A percentile compares a stretch with the other conserved stretches of the same genome.
These are phyloP conservation scores for Globisporangium cylindrosporum DNA, from an alignment of 352 stramenopile species.

Conservation along the genomic window DNA sequence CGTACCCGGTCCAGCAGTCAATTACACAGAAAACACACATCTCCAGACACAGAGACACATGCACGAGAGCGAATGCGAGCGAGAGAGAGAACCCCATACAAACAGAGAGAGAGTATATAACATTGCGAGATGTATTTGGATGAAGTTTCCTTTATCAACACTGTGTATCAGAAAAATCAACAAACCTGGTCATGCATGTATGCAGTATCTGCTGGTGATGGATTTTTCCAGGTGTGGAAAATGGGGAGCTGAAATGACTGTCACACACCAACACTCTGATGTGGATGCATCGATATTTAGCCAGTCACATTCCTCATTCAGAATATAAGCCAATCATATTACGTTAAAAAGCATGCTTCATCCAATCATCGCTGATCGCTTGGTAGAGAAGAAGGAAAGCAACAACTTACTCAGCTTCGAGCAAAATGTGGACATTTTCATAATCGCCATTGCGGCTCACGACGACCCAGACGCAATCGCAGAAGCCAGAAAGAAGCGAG, in stretches of 20 bases:
- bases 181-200: too few species aligned
- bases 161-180: neutral
- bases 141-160: neutral
- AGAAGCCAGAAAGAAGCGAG: neutral
- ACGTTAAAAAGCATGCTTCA: neutral
- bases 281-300: neutral
- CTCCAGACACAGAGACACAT: neutral
- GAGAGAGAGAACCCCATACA: neutral
- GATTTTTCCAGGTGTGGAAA: neutral
- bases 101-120: slow-evolving; percentile 2
- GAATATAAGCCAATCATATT: neutral
- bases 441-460: neutral
- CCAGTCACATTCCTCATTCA: neutral
- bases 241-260: slow-evolving; percentile 1
- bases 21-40: slow-evolving; percentile 3
- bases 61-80: neutral
- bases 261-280: slow-evolving; percentile 10
- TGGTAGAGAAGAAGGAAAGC: neutral
- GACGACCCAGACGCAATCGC: neutral
- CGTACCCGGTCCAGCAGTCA: neutral
- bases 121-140: slow-evolving; percentile 8
- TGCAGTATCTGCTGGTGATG: too few species aligned
- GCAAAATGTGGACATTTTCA: neutral
- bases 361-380: neutral
- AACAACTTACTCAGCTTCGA: neutral